These are phyloP conservation scores for Phaseolus coccineus DNA, from an alignment of 331 rosid species.

Conservation along the genomic window DNA sequence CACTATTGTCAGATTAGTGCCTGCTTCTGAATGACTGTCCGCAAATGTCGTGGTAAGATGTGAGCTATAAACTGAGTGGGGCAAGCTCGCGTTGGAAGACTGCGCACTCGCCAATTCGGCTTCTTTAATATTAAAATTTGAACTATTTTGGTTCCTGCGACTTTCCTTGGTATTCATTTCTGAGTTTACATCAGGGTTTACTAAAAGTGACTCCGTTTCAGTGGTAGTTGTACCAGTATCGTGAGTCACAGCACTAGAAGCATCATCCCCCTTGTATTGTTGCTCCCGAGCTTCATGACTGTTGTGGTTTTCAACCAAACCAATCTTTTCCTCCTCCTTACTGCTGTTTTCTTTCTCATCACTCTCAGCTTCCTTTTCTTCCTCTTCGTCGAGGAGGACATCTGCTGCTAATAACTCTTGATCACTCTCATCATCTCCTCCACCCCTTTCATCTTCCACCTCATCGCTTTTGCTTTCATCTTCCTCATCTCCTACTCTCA, in stretches of 20 bases:
- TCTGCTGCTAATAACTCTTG: conserved; percentile 61
- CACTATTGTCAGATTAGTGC: conserved; percentile 44
- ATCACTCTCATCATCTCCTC: conserved; percentile 69
- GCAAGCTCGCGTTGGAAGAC: conserved; percentile 44
- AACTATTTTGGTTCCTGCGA: conserved; percentile 42
- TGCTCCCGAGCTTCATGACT: conserved; percentile 89
- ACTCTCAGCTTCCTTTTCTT: conserved; percentile 52
- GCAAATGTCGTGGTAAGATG: conserved; percentile 26
- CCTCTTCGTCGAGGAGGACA: conserved; percentile 57
- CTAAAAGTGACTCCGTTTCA: conserved; percentile 53
- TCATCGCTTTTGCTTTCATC: conserved; percentile 45
- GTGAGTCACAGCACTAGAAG: conserved; percentile 89
- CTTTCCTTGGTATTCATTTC: conserved; percentile 42
- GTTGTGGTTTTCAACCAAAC: conserved; percentile 46
- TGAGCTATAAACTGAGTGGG: conserved; percentile 47
- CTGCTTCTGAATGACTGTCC: conserved; percentile 47
- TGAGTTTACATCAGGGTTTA: conserved; percentile 45
- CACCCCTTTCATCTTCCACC: conserved; percentile 62
- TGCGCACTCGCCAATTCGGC: conserved; percentile 43
- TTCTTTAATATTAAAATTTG: conserved; percentile 45
- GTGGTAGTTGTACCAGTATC: conserved; percentile 54
- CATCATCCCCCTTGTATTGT: conserved; percentile 84
- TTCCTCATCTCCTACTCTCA: conserved; percentile 52
- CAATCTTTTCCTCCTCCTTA: conserved; percentile 49
- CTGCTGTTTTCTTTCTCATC: conserved; percentile 49